A percentile compares a stretch with the other conserved stretches of the same genome.
Evolutionary conservation across 176 grass and related monocot genomes (phyloP).

Genomic region (Luzula sylvatica): DNA sequence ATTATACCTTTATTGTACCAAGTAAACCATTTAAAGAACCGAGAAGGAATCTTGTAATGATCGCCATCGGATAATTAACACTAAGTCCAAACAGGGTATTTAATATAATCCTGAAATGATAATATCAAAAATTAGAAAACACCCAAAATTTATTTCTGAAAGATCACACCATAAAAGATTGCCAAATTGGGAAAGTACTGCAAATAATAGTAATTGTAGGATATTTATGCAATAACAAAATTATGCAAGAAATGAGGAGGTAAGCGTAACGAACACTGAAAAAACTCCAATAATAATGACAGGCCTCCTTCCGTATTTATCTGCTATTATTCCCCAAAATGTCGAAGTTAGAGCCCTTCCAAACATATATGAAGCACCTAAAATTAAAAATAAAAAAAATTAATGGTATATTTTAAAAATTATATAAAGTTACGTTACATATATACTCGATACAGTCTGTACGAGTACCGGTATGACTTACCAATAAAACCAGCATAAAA

Average conservation of each 20-base stretch:
- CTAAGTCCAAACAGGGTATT: slow-evolving; percentile 89
- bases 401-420: neutral
- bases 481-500: slow-evolving; percentile 89
- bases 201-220: neutral
- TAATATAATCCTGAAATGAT: slow-evolving; percentile 56
- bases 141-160: no score
- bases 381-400: slow-evolving; percentile 15
- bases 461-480: slow-evolving; percentile 12
- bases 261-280: slow-evolving; percentile 35
- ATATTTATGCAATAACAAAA: neutral
- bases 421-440: neutral
- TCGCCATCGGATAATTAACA: slow-evolving; percentile 84
- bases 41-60: slow-evolving; percentile 70
- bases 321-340: slow-evolving; percentile 62
- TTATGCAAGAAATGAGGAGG: neutral
- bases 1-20: slow-evolving; percentile 42
- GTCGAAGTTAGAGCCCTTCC: slow-evolving; percentile 51
- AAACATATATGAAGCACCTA: slow-evolving; percentile 61
- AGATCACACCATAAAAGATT: no score
- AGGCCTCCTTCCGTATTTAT: slow-evolving; percentile 56
- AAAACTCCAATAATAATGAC: slow-evolving; percentile 42
- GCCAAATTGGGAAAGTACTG: no score
- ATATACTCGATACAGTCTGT: no score
- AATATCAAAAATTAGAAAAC: no score
- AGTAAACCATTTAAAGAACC: slow-evolving; percentile 81